Base-by-base conservation (phyloP, 768 basidiomycete genomes). In the Antrodiella citrinella region DNA sequence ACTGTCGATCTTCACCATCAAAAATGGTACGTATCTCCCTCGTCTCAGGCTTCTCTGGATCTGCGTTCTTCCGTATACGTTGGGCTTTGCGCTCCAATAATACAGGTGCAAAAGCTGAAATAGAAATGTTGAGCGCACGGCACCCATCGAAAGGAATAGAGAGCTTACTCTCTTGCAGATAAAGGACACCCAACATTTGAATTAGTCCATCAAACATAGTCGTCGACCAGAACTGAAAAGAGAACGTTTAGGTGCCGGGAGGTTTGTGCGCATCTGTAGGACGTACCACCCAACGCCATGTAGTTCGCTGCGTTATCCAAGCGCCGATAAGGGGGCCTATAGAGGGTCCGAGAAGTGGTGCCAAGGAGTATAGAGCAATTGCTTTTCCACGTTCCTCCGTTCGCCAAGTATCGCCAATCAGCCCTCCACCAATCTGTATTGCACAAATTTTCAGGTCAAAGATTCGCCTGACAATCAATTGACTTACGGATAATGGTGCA, bases 211-310 rank as follows among this genome's bases (percentile, higher is more conserved):
- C 80, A 0, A 74, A 69, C 30, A 85, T 81, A 25, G 69, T 78
- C 3, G 83, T 82, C 0, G 83, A 77, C 80, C 84, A 86, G 62
- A 87, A 88, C 74, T 81, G 56, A 38, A 50, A 51, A 22, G 11
- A 13, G 20, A 22, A n/a, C n/a, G n/a, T n/a, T n/a, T n/a, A n/a
- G n/a, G n/a, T n/a, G 49, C 22, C 7, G 2, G 19, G 21, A n/a
- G 0, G 1, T 38, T 26, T 26, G 3, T 48, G 9, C 38, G n/a
- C n/a, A n/a, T n/a, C n/a, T n/a, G n/a, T n/a, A n/a, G n/a, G 4
- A 69, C 77, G 35, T 62, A 78, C 80, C 44, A 85, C 82, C 85
- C 83, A 87, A 61, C 82, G 71, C 86, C 86, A 88, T 0, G 79
- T 81, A 0, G 80, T 74, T 35, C 66, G 68, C 44, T 86, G 69